phyloP scores from a whole-genome alignment of 2,329 filamentous ascomycete species.

The Sporothrix euskadiensis region DNA sequence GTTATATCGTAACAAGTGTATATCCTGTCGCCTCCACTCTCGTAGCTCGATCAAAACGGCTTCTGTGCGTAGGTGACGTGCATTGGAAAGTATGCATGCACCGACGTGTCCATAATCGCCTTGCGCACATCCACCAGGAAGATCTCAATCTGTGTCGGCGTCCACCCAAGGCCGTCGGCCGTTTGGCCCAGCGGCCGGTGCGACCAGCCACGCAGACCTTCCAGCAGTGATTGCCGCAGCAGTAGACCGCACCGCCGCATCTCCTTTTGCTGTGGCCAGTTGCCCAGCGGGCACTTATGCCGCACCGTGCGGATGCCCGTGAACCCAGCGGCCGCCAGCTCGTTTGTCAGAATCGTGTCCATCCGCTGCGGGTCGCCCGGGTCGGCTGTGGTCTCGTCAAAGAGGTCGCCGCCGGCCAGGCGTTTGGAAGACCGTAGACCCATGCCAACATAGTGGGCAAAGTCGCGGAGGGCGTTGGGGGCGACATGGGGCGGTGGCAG shows the following conservation, averaged over 20 bases:
- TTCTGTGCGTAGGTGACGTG: conserved; percentile 40
- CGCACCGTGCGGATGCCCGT: conserved; percentile 38
- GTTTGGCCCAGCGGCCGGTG: conserved; percentile 36
- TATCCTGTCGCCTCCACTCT: neutral
- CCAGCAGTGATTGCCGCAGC: conserved; percentile 45
- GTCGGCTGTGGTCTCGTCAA: neutral
- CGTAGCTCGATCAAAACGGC: conserved; percentile 28
- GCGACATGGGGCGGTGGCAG: conserved; percentile 39
- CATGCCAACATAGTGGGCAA: conserved; percentile 44
- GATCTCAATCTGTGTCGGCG: conserved; percentile 42
- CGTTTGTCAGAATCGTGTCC: conserved; percentile 25
- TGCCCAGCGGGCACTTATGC: conserved; percentile 52
- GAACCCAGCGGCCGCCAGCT: conserved; percentile 48
- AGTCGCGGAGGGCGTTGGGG: conserved; percentile 52
- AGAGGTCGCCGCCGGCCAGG: conserved; percentile 28
- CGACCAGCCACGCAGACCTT: conserved; percentile 39
- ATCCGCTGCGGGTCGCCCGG: neutral
- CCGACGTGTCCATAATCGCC: conserved; percentile 37
- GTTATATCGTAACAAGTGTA: conserved; percentile 16
- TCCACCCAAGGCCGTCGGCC: conserved; percentile 39
- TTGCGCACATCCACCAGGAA: conserved; percentile 42
- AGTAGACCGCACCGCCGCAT: conserved; percentile 50
- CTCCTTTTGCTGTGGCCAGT: conserved; percentile 48
- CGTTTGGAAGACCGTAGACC: conserved; percentile 36
- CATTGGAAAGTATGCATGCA: conserved; percentile 40